phyloP scores from a whole-genome alignment of 768 basidiomycete species.

The Calocera cornea region DNA sequence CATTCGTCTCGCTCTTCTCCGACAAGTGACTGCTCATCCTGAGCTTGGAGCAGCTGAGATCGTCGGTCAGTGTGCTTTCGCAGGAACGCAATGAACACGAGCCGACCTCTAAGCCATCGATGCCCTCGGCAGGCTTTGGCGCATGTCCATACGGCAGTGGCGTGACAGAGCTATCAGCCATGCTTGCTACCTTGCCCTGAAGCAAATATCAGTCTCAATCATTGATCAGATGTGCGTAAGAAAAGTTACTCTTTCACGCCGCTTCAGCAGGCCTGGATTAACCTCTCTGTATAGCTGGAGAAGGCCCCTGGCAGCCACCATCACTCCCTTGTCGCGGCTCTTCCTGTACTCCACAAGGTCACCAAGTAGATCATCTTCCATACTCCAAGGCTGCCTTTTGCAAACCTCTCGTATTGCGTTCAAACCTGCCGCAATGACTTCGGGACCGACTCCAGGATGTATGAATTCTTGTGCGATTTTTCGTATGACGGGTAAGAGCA shows the following conservation, averaged over 20 bases:
- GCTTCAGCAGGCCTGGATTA: slow-evolving; percentile 83
- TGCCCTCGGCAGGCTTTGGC: slow-evolving; percentile 59
- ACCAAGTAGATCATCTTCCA: slow-evolving; percentile 85
- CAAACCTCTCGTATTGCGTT: slow-evolving; percentile 95
- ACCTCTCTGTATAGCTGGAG: slow-evolving; percentile 89
- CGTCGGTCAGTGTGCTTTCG: not conserved
- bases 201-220: slow-evolving; percentile 11
- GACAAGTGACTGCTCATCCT: slow-evolving; percentile 35
- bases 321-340: slow-evolving; percentile 86
- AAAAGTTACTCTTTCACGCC: slow-evolving; percentile 59
- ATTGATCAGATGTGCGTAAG: not conserved
- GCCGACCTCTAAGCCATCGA: slow-evolving; percentile 76
- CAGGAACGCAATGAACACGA: not conserved
- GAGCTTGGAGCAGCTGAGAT: slow-evolving; percentile 70
- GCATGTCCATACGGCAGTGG: slow-evolving; percentile 75
- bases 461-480: slow-evolving; percentile 95
- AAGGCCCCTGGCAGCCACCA: slow-evolving; percentile 75
- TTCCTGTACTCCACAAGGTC: slow-evolving; percentile 93
- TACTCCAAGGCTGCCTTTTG: slow-evolving; percentile 85
- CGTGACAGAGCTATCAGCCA: slow-evolving; percentile 44
- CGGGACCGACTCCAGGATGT: slow-evolving; percentile 89
- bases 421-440: slow-evolving; percentile 92
- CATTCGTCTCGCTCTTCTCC: slow-evolving; percentile 58
- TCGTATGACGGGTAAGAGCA: slow-evolving; percentile 69
- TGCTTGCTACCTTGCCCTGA: slow-evolving; percentile 82